Percentiles rank a stretch among this genome's conserved stretches.
These are phyloP conservation scores for Arabidopsis suecica DNA, from an alignment of 345 rosid genomes.

Conservation along the genomic window DNA sequence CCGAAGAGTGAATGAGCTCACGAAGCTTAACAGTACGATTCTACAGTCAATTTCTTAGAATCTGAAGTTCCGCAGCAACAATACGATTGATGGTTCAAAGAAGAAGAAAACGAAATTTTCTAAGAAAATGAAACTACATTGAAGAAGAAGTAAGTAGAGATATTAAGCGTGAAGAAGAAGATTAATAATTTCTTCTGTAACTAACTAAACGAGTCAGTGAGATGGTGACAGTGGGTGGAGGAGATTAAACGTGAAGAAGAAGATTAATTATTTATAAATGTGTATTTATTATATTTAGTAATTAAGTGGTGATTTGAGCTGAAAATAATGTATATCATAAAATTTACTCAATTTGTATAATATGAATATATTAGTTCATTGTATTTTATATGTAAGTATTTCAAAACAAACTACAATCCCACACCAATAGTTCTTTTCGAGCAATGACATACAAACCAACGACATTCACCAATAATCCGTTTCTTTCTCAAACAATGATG, in stretches of 20 bases:
- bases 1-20: background rate
- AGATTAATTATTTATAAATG: background rate
- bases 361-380: too few species aligned
- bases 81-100: background rate
- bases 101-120: background rate
- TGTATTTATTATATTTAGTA: too few species aligned
- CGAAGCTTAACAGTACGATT: background rate
- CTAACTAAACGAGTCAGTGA: slow-evolving; percentile 1
- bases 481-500: background rate
- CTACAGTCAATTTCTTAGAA: background rate
- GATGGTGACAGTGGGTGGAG: slow-evolving; percentile 33
- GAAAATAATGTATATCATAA: too few species aligned
- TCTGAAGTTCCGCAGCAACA: background rate
- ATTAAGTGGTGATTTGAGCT: too few species aligned
- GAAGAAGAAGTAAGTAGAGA: background rate
- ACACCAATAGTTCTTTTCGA: background rate
- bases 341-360: too few species aligned
- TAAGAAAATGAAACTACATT: background rate
- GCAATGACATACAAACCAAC: background rate
- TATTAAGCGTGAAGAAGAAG: slow-evolving; percentile 27
- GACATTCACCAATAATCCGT: background rate
- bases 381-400: too few species aligned
- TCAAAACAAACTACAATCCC: background rate
- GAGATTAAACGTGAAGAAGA: slow-evolving; percentile 18
- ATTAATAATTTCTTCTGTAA: slow-evolving; percentile 11